Conservation (phyloP, 192 early-diverging fungal genomes). For the Spizellomyces sp. region DNA sequence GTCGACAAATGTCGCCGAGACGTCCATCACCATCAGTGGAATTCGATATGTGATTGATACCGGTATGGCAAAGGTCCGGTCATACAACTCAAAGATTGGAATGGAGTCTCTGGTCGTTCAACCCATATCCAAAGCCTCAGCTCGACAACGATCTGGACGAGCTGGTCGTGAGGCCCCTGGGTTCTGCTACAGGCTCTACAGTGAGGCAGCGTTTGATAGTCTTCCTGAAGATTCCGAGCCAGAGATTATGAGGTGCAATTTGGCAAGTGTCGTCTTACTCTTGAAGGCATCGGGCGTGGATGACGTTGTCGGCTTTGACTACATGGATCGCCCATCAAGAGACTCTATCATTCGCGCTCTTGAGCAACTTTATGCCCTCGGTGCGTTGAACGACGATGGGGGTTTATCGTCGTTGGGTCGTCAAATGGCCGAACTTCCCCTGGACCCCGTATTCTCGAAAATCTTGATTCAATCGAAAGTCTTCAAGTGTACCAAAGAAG, state of each 20-base stretch:
- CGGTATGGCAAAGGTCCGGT: conserved; percentile 89
- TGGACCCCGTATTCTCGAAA: conserved; percentile 88
- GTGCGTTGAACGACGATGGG: conserved; percentile 83
- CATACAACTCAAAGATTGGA: conserved; percentile 87
- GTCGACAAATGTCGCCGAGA: conserved; percentile 98
- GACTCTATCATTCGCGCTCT: conserved; percentile 77
- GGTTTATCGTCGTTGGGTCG: conserved; percentile 74
- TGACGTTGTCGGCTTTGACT: conserved; percentile 90
- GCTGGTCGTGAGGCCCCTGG: conserved; percentile 97
- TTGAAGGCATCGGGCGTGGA: conserved; percentile 92
- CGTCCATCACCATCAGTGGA: conserved; percentile 93
- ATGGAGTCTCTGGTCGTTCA: conserved; percentile 80
- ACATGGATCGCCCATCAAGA: conserved; percentile 88
- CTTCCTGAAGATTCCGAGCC: conserved; percentile 82
- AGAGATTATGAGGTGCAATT: conserved; percentile 93
- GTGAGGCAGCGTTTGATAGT: conserved; percentile 74
- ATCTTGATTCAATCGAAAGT: conserved; percentile 81
- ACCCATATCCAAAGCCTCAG: conserved; percentile 90
- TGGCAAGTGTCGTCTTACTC: conserved; percentile 80
- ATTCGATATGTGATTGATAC: conserved; percentile 94
- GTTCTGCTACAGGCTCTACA: conserved; percentile 90
- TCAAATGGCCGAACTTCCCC: conserved; percentile 83
- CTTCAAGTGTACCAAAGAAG: conserved; percentile 80
- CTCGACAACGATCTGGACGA: conserved; percentile 87
- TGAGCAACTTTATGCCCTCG: conserved; percentile 86